These are phyloP conservation scores for Ogataea philodendri DNA, from an alignment of 805 yeast species.

Conservation along the genomic window DNA sequence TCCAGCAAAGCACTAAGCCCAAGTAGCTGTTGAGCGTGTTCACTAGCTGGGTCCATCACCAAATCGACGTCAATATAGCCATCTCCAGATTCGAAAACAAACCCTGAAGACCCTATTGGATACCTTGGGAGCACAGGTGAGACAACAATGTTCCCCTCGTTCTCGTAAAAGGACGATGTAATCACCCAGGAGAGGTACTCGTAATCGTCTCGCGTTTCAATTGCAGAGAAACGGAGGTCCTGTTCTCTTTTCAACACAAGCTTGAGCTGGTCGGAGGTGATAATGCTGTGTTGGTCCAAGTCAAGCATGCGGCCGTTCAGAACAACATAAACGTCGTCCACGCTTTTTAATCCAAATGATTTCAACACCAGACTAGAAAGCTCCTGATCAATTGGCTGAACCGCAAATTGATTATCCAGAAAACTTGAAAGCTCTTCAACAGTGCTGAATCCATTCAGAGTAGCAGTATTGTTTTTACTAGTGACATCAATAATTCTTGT, in stretches of 20 bases:
- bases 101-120: too few species aligned
- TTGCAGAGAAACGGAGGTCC: constrained; percentile 38
- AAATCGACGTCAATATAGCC: constrained; percentile 50
- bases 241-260: constrained; percentile 43
- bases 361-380: constrained; percentile 34
- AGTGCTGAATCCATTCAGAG: too few species aligned
- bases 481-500: constrained; percentile 18
- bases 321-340: constrained; percentile 1
- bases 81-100: constrained; percentile 5
- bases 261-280: neutral
- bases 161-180: constrained; percentile 25
- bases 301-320: constrained; percentile 7
- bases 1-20: constrained; percentile 39
- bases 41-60: constrained; percentile 70
- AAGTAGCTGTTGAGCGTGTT: constrained; percentile 60
- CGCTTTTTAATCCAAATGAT: constrained; percentile 1
- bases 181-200: constrained; percentile 26
- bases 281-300: neutral
- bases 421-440: constrained; percentile 4
- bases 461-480: too few species aligned
- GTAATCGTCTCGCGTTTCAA: constrained; percentile 18
- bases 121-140: constrained; percentile 25
- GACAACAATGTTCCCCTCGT: constrained; percentile 31
- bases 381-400: constrained; percentile 3
- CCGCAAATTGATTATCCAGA: constrained; percentile 3